Conservation (phyloP, 2,329 filamentous ascomycete genomes). For the Paecilomyces niveus region DNA sequence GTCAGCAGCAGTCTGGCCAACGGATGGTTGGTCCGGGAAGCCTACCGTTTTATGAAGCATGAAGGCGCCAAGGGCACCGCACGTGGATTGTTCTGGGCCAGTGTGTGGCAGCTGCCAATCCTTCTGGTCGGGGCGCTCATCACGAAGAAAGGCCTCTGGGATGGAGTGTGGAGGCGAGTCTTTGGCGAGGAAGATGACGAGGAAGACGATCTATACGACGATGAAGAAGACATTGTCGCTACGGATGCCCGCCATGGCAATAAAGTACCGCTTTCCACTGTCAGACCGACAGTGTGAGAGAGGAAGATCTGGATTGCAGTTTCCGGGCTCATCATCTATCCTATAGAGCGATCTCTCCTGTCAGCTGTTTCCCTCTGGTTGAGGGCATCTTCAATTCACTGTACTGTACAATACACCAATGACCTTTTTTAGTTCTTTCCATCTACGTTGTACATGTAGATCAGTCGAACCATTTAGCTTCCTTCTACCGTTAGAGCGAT, state of each 20-base stretch:
- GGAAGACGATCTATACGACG: slow-evolving; percentile 51
- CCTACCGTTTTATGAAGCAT: slow-evolving; percentile 70
- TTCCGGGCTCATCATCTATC: background rate
- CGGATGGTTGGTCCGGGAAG: slow-evolving; percentile 73
- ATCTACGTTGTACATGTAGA: background rate
- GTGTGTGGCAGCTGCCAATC: slow-evolving; percentile 89
- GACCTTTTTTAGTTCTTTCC: background rate
- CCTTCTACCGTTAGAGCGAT: background rate
- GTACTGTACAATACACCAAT: background rate
- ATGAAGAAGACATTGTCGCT: slow-evolving; percentile 40
- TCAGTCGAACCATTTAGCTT: background rate
- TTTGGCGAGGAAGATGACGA: slow-evolving; percentile 54
- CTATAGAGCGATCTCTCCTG: background rate
- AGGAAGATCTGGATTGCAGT: background rate
- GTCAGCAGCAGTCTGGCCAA: slow-evolving; percentile 76
- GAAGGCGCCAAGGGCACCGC: slow-evolving; percentile 75
- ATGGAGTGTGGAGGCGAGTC: slow-evolving; percentile 66
- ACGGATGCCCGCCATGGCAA: slow-evolving; percentile 5
- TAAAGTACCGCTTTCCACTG: background rate
- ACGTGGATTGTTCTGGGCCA: slow-evolving; percentile 88
- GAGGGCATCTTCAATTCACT: background rate
- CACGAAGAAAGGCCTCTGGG: slow-evolving; percentile 91
- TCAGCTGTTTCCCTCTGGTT: background rate
- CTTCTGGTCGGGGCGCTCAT: slow-evolving; percentile 83
- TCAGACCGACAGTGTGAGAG: slow-evolving; percentile 2